A percentile compares a stretch with the other conserved stretches of the same genome.
Evolutionary conservation across 495 filamentous ascomycete genomes (phyloP).

Genomic region (Diplogelasinospora grovesii): DNA sequence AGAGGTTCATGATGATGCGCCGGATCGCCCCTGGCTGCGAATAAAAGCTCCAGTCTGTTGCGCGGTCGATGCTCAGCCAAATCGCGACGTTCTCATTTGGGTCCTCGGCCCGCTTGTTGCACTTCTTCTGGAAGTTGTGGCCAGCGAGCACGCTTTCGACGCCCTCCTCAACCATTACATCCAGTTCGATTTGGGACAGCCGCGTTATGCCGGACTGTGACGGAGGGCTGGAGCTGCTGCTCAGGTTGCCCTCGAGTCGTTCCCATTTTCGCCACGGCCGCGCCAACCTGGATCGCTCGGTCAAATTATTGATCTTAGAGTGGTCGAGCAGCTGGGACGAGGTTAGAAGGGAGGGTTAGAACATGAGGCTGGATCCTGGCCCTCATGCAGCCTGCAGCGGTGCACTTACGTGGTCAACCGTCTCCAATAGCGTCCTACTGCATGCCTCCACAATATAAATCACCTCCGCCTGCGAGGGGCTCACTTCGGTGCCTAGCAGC

Average conservation of each 20-base stretch:
- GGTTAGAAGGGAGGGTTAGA: no score
- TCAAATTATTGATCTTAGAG: slow-evolving; percentile 1
- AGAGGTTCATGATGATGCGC: slow-evolving; percentile 74
- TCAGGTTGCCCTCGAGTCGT: no score
- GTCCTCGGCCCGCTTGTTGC: no score
- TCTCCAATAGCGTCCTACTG: slow-evolving; percentile 68
- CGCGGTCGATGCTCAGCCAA: slow-evolving; percentile 52
- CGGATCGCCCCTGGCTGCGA: slow-evolving; percentile 65
- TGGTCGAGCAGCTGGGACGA: no score
- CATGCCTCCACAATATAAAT: slow-evolving; percentile 70
- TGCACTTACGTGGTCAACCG: slow-evolving; percentile 65
- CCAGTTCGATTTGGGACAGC: no score
- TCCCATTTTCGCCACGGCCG: no score
- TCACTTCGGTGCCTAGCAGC: slow-evolving; percentile 47
- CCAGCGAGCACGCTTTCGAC: slow-evolving; percentile 26
- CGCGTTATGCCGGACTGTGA: no score
- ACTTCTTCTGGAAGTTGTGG: slow-evolving; percentile 1
- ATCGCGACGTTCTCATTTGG: slow-evolving; percentile 38
- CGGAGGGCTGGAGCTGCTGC: no score
- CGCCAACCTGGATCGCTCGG: no score
- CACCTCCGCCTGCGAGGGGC: slow-evolving; percentile 53
- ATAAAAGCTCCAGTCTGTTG: slow-evolving; percentile 52
- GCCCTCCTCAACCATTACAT: slow-evolving; percentile 56
- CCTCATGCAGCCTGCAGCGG: no score
- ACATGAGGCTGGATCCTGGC: no score